phyloP scores from a whole-genome alignment of 2,329 filamentous ascomycete genomes.

The Boeremia exigua region DNA sequence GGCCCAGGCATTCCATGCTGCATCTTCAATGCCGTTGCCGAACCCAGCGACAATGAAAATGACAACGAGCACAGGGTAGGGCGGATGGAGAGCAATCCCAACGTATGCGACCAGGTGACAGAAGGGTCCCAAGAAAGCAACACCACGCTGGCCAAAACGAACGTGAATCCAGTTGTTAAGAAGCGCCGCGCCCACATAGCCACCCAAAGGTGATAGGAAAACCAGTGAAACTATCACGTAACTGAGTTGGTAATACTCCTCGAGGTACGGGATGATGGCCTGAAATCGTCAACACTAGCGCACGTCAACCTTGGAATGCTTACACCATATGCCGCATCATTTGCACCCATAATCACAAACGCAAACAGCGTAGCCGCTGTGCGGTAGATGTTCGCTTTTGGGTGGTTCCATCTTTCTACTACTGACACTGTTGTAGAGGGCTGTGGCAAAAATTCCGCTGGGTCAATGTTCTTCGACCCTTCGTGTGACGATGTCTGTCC shows the following conservation, averaged over 20 bases:
- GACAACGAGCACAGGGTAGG: slow-evolving; percentile 68
- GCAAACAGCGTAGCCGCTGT: slow-evolving; percentile 63
- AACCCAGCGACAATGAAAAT: slow-evolving; percentile 70
- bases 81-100: slow-evolving; percentile 68
- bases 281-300: background rate
- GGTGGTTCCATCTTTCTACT: slow-evolving; percentile 66
- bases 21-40: slow-evolving; percentile 71
- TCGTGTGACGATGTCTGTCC: slow-evolving; percentile 2
- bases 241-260: slow-evolving; percentile 63
- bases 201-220: slow-evolving; percentile 69
- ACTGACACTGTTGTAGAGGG: slow-evolving; percentile 50
- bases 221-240: slow-evolving; percentile 69
- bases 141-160: slow-evolving; percentile 69
- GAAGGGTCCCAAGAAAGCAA: slow-evolving; percentile 68
- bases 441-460: slow-evolving; percentile 48
- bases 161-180: slow-evolving; percentile 69
- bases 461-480: slow-evolving; percentile 23
- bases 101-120: slow-evolving; percentile 70
- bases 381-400: slow-evolving; percentile 62
- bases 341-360: slow-evolving; percentile 69
- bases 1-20: slow-evolving; percentile 65
- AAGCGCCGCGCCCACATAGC: slow-evolving; percentile 66
- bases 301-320: slow-evolving; percentile 26
- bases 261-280: slow-evolving; percentile 51
- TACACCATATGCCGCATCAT: slow-evolving; percentile 69